Evolutionary conservation across 805 yeast genomes (phyloP).

Genomic region (Yarrowia bubula): DNA sequence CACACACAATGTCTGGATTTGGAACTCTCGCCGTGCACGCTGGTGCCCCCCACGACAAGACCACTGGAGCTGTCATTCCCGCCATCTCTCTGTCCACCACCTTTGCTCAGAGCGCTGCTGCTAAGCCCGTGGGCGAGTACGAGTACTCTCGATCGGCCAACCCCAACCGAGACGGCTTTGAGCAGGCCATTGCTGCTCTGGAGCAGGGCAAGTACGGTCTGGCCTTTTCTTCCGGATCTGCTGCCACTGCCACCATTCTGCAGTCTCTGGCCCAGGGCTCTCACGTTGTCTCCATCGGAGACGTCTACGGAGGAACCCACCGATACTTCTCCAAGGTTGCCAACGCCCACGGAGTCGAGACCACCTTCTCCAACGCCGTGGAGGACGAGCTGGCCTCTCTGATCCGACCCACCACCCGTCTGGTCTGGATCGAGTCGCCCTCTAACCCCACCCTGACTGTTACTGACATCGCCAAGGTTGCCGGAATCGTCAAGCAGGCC

Average conservation of each 20-base stretch:
- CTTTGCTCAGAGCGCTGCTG: conserved; percentile 75
- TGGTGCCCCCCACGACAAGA: conserved; percentile 67
- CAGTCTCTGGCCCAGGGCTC: conserved; percentile 71
- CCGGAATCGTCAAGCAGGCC: conserved; percentile 50
- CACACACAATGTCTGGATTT: conserved; percentile 41
- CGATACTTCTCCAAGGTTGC: conserved; percentile 87
- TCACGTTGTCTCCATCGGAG: conserved; percentile 77
- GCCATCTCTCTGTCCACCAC: conserved; percentile 83
- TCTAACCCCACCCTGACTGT: conserved; percentile 82
- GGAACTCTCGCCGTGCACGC: conserved; percentile 84
- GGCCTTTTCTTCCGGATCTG: conserved; percentile 84
- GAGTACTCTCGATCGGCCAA: conserved; percentile 84
- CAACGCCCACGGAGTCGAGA: conserved; percentile 68
- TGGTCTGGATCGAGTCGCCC: conserved; percentile 88
- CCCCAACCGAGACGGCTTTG: conserved; percentile 83
- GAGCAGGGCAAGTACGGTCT: conserved; percentile 67
- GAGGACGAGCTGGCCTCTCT: conserved; percentile 55
- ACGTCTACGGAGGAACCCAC: conserved; percentile 90
- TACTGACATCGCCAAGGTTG: conserved; percentile 68
- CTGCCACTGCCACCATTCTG: conserved; percentile 72
- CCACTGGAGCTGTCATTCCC: conserved; percentile 83
- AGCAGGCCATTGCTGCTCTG: conserved; percentile 71
- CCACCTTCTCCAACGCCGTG: conserved; percentile 65
- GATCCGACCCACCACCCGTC: conserved; percentile 60
- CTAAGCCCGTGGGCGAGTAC: conserved; percentile 71